Conservation (phyloP, 192 early-diverging fungal species). For the Cetraspora pellucida region DNA sequence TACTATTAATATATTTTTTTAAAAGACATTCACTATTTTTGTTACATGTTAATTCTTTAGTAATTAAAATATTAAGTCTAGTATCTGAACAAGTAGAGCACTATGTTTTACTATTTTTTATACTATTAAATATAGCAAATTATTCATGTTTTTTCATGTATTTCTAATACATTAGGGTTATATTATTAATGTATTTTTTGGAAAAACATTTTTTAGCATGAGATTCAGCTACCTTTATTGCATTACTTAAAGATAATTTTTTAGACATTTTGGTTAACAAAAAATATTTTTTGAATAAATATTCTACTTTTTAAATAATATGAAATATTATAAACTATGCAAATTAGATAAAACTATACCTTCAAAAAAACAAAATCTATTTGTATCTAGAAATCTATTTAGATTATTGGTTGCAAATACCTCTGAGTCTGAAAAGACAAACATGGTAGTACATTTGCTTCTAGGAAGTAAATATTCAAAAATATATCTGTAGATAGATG, state of each 20-base stretch:
- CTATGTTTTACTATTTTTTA: conserved; percentile 17
- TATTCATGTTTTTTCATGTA: background rate
- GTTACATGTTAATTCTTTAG: conserved; percentile 14
- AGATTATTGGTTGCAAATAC: too few species aligned
- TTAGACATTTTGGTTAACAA: conserved; percentile 4
- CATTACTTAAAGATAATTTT: conserved; percentile 14
- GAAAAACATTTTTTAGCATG: background rate
- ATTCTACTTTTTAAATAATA: background rate
- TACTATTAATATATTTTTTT: conserved; percentile 19
- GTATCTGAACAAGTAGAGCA: conserved; percentile 8
- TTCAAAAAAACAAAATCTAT: too few species aligned
- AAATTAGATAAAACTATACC: background rate
- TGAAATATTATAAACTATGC: background rate
- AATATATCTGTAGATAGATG: too few species aligned
- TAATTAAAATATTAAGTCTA: background rate
- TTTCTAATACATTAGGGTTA: background rate
- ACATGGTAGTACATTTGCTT: too few species aligned
- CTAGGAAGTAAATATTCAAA: too few species aligned
- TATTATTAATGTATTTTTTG: background rate
- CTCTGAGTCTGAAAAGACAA: too few species aligned
- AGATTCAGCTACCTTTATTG: conserved; percentile 4
- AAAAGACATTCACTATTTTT: conserved; percentile 20
- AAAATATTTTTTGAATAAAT: background rate
- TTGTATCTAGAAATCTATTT: too few species aligned
- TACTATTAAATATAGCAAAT: conserved; percentile 1